A percentile compares a stretch with the other conserved stretches of the same genome.
phyloP scores from a whole-genome alignment of 345 rosid species.

The Lepidium didymum region DNA sequence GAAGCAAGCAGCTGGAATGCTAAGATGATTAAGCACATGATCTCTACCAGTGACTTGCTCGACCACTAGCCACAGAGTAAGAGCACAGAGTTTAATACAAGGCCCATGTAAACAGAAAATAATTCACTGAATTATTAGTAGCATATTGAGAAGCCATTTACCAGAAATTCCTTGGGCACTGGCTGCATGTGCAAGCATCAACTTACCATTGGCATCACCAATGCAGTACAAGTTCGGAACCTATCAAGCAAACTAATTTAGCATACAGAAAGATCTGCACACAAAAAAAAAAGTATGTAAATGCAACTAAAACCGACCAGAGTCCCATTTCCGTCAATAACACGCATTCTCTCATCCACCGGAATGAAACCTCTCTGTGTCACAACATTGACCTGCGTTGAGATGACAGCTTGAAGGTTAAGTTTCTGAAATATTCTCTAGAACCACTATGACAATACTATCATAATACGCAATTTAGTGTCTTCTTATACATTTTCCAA shows the following conservation, averaged over 20 bases:
- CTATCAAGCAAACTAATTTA: slow-evolving; percentile 33
- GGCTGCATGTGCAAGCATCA: slow-evolving; percentile 99
- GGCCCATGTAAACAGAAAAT: not conserved
- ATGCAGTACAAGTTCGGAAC: slow-evolving; percentile 89
- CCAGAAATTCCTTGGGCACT: slow-evolving; percentile 99
- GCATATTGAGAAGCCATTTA: slow-evolving; percentile 21
- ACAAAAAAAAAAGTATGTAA: not conserved
- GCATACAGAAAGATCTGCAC: not conserved
- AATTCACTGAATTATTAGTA: slow-evolving; percentile 1
- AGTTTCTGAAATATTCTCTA: not conserved
- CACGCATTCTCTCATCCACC: slow-evolving; percentile 84
- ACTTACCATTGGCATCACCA: slow-evolving; percentile 95
- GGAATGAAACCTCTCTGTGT: slow-evolving; percentile 91
- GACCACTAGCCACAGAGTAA: slow-evolving; percentile 48
- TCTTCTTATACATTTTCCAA: slow-evolving; percentile 65
- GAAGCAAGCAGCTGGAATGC: slow-evolving; percentile 99
- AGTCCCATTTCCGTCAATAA: slow-evolving; percentile 72
- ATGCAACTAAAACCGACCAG: slow-evolving; percentile 42
- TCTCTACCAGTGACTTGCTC: slow-evolving; percentile 92
- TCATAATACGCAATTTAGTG: not conserved
- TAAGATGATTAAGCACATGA: slow-evolving; percentile 84
- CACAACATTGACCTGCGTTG: slow-evolving; percentile 70
- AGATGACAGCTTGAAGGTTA: slow-evolving; percentile 7
- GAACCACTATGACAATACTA: not conserved
- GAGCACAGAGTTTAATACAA: slow-evolving; percentile 14